A percentile compares a stretch with the other conserved stretches of the same genome.
Evolutionary conservation across 371 early-diverging fungal species (phyloP).

Genomic region (Mortierella sp.): DNA sequence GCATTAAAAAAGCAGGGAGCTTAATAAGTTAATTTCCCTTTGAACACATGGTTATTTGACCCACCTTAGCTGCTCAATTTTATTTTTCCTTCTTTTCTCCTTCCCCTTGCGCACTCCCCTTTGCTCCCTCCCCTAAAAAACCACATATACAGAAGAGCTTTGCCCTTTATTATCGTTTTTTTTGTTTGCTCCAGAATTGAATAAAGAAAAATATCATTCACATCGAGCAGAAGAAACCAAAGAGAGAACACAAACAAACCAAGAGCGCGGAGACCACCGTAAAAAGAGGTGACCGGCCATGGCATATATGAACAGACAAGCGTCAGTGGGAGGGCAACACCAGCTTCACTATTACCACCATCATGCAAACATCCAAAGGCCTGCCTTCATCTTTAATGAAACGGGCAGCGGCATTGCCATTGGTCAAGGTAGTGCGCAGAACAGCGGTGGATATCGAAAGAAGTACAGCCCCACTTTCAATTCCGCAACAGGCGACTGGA

Average conservation of each 20-base stretch:
- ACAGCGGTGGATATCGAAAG: too few relatives aligned
- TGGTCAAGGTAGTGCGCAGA: too few relatives aligned
- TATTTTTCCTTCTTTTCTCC: neutral
- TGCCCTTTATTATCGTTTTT: too few relatives aligned
- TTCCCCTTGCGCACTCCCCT: neutral
- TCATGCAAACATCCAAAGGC: neutral
- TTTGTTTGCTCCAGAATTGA: neutral
- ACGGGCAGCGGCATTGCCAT: too few relatives aligned
- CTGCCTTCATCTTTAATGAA: too few relatives aligned
- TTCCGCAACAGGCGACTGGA: neutral
- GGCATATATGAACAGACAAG: neutral
- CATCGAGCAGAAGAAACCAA: neutral
- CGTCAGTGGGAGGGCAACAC: neutral
- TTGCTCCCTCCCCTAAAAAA: neutral
- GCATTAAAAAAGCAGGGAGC: too few relatives aligned
- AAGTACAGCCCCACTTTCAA: too few relatives aligned
- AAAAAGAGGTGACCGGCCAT: neutral
- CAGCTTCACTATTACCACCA: neutral
- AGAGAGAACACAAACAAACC: neutral
- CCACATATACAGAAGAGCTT: too few relatives aligned
- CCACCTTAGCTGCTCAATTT: neutral
- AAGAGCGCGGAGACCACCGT: too few relatives aligned
- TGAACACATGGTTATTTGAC: neutral
- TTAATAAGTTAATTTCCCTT: neutral
- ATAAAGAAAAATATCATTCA: neutral